Evolutionary conservation across 768 basidiomycete genomes (phyloP).

Genomic region (Pleurotus citrinopileatus): DNA sequence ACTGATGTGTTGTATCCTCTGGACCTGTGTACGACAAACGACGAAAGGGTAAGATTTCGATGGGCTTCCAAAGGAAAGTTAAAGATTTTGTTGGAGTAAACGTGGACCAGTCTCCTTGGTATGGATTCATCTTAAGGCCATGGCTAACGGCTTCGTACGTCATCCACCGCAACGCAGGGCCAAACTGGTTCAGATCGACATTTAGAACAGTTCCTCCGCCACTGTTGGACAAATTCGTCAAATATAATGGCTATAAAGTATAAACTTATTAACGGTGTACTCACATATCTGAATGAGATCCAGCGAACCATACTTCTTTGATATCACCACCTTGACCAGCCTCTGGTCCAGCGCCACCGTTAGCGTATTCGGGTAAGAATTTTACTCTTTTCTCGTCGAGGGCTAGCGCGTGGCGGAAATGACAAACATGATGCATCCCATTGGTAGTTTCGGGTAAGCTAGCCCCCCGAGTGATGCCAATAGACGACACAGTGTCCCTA

Average conservation of each 20-base stretch:
- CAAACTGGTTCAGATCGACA: conserved; percentile 14
- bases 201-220: conserved; percentile 20
- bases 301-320: conserved; percentile 30
- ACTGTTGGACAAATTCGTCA: background rate
- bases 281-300: conserved; percentile 30
- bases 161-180: conserved; percentile 19
- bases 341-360: background rate
- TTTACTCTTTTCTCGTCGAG: conserved; percentile 46
- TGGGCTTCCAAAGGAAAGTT: background rate
- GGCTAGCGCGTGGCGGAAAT: conserved; percentile 45
- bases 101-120: background rate
- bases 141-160: conserved; percentile 12
- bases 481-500: conserved; percentile 48
- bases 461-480: conserved; percentile 29
- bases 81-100: background rate
- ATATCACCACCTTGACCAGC: conserved; percentile 15
- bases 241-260: background rate
- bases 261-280: conserved; percentile 2
- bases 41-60: conserved; percentile 5
- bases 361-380: conserved; percentile 40
- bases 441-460: conserved; percentile 29
- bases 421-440: conserved; percentile 30
- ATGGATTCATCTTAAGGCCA: conserved; percentile 10
- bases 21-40: background rate
- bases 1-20: background rate